These are phyloP conservation scores for Vaccinium macrocarpon DNA, from an alignment of 148 eudicot genomes.

Conservation along the genomic window DNA sequence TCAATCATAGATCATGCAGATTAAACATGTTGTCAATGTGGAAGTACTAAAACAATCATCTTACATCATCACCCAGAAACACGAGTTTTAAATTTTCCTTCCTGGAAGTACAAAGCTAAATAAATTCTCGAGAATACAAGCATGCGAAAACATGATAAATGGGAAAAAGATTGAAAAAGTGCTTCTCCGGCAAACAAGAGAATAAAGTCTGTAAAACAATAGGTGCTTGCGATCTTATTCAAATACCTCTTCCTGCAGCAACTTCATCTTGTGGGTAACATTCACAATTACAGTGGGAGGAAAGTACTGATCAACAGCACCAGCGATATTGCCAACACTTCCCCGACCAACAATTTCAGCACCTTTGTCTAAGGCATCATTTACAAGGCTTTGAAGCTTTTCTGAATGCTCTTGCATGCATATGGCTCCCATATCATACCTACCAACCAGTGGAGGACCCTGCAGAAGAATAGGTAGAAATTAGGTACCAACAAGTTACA, in stretches of 20 bases:
- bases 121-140: background rate
- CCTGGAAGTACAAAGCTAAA: background rate
- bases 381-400: slow-evolving; percentile 86
- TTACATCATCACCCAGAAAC: background rate
- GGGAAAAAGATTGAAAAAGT: background rate
- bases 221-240: slow-evolving; percentile 9
- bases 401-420: slow-evolving; percentile 99
- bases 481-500: background rate
- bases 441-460: slow-evolving; percentile 95
- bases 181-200: background rate
- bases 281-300: slow-evolving; percentile 89
- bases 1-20: background rate
- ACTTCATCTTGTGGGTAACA: slow-evolving; percentile 85
- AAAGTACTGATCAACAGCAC: slow-evolving; percentile 96
- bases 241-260: slow-evolving; percentile 97
- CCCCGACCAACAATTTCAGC: slow-evolving; percentile 93
- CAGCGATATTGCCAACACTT: slow-evolving; percentile 88
- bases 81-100: background rate
- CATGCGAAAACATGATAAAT: background rate
- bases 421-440: slow-evolving; percentile 98
- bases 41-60: background rate
- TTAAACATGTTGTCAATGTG: background rate
- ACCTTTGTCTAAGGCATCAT: slow-evolving; percentile 93
- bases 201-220: background rate
- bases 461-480: slow-evolving; percentile 29